These are phyloP conservation scores for Talaromyces sp. DNA, from an alignment of 2,329 filamentous ascomycete genomes.

Conservation along the genomic window DNA sequence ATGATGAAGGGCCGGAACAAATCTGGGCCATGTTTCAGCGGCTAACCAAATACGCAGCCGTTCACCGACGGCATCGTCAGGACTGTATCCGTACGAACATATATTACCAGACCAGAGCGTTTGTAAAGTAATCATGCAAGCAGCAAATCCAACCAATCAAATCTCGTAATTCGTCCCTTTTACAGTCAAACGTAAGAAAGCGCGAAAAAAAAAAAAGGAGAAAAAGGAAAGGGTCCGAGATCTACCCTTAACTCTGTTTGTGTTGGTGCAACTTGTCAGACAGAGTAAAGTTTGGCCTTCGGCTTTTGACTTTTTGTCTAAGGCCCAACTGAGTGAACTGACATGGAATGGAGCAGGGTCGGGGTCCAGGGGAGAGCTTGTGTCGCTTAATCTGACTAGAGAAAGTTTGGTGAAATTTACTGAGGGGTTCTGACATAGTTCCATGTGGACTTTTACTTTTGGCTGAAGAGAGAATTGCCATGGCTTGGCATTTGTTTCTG, in stretches of 20 bases:
- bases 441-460: background rate
- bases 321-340: background rate
- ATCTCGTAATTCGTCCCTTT: background rate
- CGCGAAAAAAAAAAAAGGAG: background rate
- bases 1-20: background rate
- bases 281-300: background rate
- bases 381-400: background rate
- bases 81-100: background rate
- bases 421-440: background rate
- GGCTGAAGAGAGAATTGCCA: background rate
- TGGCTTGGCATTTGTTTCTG: background rate
- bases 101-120: background rate
- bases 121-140: background rate
- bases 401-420: background rate
- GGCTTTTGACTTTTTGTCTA: background rate
- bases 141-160: background rate
- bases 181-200: background rate
- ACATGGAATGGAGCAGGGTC: background rate
- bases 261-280: background rate
- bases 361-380: background rate
- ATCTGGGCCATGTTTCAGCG: background rate
- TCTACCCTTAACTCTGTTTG: background rate
- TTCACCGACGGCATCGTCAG: background rate
- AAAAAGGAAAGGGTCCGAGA: background rate
- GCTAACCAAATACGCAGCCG: background rate